Conservation (phyloP, 2,329 filamentous ascomycete species). For the Juglanconis sp. region DNA sequence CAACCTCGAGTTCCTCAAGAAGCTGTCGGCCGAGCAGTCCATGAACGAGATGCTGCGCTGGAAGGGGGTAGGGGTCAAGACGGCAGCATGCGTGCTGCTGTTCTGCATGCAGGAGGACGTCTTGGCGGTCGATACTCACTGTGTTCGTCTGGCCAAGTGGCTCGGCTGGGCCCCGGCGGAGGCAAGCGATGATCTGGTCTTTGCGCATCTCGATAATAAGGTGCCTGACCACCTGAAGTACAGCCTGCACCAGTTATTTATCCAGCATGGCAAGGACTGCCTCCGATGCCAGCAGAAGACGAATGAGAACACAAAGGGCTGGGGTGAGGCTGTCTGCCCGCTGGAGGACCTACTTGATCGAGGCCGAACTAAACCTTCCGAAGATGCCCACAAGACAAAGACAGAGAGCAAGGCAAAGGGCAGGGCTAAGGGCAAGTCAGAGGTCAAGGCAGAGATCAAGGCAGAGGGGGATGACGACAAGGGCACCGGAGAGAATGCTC, state of each 20-base stretch:
- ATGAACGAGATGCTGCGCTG: conserved; percentile 49
- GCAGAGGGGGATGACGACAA: background rate
- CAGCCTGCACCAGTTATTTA: conserved; percentile 52
- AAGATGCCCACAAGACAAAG: background rate
- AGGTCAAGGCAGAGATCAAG: background rate
- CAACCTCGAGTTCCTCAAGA: conserved; percentile 50
- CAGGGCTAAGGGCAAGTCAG: background rate
- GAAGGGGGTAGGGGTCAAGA: conserved; percentile 56
- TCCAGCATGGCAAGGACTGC: conserved; percentile 50
- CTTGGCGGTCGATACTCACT: conserved; percentile 58
- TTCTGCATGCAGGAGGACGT: conserved; percentile 52
- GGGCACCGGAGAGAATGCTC: background rate
- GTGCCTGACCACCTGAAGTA: conserved; percentile 54
- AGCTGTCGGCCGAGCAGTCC: conserved; percentile 41
- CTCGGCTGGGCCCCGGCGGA: conserved; percentile 53
- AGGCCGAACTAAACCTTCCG: conserved; percentile 8
- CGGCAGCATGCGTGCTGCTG: conserved; percentile 53
- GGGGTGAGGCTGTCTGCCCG: conserved; percentile 51
- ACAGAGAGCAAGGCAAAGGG: background rate
- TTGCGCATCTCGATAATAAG: conserved; percentile 50
- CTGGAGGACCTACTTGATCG: conserved; percentile 40
- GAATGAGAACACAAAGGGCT: conserved; percentile 56
- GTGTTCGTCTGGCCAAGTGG: conserved; percentile 49
- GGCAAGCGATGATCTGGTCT: conserved; percentile 40
- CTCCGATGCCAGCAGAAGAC: conserved; percentile 48